Evolutionary conservation across 2,329 filamentous ascomycete genomes (phyloP).

Genomic region (Scedosporium aurantiacum): DNA sequence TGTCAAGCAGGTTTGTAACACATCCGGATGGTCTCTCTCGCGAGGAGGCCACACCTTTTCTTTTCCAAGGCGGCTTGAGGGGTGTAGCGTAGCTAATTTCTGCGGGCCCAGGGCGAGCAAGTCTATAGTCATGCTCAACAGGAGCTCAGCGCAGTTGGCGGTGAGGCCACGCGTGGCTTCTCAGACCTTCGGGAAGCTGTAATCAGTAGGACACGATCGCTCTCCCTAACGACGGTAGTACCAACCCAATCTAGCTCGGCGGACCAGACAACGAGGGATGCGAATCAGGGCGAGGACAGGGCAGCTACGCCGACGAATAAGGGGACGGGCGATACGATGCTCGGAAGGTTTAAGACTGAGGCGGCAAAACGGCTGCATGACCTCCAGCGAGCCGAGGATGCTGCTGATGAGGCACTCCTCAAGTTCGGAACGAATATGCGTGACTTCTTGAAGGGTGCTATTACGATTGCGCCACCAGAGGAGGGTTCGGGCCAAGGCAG

Average conservation of each 20-base stretch:
- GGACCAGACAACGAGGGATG: constrained; percentile 11
- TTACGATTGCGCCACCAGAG: constrained; percentile 70
- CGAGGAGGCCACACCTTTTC: background rate
- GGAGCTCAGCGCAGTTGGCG: constrained; percentile 67
- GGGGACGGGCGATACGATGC: constrained; percentile 52
- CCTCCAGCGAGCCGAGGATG: constrained; percentile 84
- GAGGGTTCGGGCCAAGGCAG: constrained; percentile 37
- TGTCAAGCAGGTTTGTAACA: constrained; percentile 67
- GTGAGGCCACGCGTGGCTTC: constrained; percentile 73
- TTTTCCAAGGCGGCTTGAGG: background rate
- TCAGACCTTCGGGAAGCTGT: constrained; percentile 57
- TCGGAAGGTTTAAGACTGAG: constrained; percentile 65
- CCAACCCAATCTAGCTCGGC: constrained; percentile 14
- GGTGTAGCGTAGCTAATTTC: constrained; percentile 11
- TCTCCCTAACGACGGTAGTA: constrained; percentile 49
- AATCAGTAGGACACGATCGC: constrained; percentile 60
- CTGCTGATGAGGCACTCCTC: constrained; percentile 86
- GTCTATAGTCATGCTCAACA: constrained; percentile 80
- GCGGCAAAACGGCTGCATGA: constrained; percentile 78
- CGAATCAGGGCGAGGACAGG: constrained; percentile 25
- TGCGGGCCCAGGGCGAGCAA: constrained; percentile 51
- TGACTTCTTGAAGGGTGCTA: constrained; percentile 81
- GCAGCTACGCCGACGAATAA: constrained; percentile 33
- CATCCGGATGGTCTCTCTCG: background rate
- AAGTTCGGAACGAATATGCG: constrained; percentile 84